Evolutionary conservation across 2,329 filamentous ascomycete species (phyloP), one percentile per base, ranked within the genome.

Genomic region (Talaromyces sp.): DNA sequence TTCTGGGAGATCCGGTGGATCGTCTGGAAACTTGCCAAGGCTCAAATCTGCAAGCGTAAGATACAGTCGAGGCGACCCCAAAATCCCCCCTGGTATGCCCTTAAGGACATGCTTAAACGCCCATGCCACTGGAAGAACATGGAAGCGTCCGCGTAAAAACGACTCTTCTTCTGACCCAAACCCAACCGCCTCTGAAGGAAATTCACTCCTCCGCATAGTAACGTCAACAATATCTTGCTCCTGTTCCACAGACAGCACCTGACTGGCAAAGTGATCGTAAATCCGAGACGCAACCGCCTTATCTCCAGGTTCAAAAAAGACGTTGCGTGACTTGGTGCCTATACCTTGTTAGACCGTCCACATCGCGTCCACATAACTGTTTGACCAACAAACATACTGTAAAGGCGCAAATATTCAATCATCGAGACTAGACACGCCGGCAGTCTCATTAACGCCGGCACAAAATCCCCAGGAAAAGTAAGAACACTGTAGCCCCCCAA

Each of bases 371-470:
- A 24, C 5, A 43, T n/a, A n/a, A n/a, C n/a, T n/a, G n/a, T n/a
- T n/a, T n/a, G n/a, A n/a, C n/a, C n/a, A 52, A 27, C 50, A 12
- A 2, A 52, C 66, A 62, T 68, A 78, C 76, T 74, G 63, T 74
- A 65, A 51, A 65, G 63, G 54, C 69, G 65, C 57, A 80, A 60
- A 63, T 74, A 77, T 21, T 66, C 64, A 12, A 72, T 67, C n/a
- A 71, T 73, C 29, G 75, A 74, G 35, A 76, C 77, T 60, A 80
- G 73, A 54, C 75, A 77, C n/a, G 72, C 72, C 2, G 78, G 78
- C 17, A 80, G 66, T 51, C 69, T 69, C 56, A 79, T 65, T 4
- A 70, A 67, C 12, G 67, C 67, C n/a, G 76, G 75, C 4, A 71
- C 71, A 64, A 77, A 73, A 14, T 75, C 70, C 1, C 56, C 60